Percentiles rank a stretch among this genome's conserved stretches.
Conservation (phyloP, 2,329 filamentous ascomycete species). For the Nectriaceae sp. region DNA sequence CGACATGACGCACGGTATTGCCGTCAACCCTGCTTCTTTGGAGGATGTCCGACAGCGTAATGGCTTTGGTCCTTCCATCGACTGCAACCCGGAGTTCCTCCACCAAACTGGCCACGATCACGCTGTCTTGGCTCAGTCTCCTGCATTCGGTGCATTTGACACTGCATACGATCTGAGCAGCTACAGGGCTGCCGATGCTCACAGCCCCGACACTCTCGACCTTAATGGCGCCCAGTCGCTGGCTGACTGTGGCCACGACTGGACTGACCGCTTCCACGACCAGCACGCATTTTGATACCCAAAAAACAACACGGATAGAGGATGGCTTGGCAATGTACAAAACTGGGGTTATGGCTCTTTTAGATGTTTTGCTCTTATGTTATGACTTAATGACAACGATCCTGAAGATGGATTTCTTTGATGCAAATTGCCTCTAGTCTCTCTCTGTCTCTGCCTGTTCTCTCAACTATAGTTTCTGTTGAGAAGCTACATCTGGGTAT, state of each 20-base stretch:
- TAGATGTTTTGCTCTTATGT: slow-evolving; percentile 26
- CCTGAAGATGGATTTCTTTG: slow-evolving; percentile 9
- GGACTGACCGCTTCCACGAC: slow-evolving; percentile 34
- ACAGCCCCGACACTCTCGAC: slow-evolving; percentile 29
- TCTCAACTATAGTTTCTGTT: neutral
- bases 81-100: slow-evolving; percentile 30
- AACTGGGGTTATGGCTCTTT: slow-evolving; percentile 21
- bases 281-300: slow-evolving; percentile 34
- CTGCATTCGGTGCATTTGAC: slow-evolving; percentile 43
- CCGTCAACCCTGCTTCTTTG: slow-evolving; percentile 30
- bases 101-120: slow-evolving; percentile 30
- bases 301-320: slow-evolving; percentile 21
- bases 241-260: slow-evolving; percentile 30
- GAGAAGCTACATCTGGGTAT: neutral
- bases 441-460: slow-evolving; percentile 7
- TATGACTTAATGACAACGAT: slow-evolving; percentile 33
- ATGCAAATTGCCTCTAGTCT: slow-evolving; percentile 4
- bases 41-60: slow-evolving; percentile 30
- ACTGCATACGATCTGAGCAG: slow-evolving; percentile 40
- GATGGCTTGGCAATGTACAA: slow-evolving; percentile 26
- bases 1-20: slow-evolving; percentile 38
- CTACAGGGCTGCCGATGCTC: slow-evolving; percentile 33
- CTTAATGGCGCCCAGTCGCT: slow-evolving; percentile 26
- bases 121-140: slow-evolving; percentile 32
- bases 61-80: slow-evolving; percentile 29